Evolutionary conservation across 2,329 filamentous ascomycete species (phyloP).

Genomic region (Colletotrichum viniferum): DNA sequence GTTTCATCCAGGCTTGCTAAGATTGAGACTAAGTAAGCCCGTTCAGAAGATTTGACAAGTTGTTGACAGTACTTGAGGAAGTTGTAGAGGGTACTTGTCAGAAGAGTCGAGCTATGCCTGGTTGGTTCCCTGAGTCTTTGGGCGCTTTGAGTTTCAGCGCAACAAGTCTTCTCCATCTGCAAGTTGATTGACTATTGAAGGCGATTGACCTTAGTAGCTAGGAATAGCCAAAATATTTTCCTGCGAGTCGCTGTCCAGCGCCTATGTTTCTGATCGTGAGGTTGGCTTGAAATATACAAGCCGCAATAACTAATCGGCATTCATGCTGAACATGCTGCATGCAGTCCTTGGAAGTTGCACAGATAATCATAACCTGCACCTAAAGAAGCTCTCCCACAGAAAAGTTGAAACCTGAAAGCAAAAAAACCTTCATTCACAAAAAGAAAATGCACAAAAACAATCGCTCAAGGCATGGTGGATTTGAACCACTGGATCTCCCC

Average conservation of each 20-base stretch:
- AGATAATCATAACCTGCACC: neutral
- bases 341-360: neutral
- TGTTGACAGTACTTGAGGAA: neutral
- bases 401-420: neutral
- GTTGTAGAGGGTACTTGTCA: neutral
- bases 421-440: neutral
- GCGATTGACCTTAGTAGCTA: neutral
- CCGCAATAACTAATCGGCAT: neutral
- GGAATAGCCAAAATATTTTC: neutral
- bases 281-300: neutral
- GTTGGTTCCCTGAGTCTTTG: neutral
- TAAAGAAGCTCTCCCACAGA: neutral
- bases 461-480: fast-evolving
- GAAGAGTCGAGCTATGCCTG: too few relatives aligned
- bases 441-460: neutral
- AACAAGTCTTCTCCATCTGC: neutral
- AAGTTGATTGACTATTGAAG: neutral
- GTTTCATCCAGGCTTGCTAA: neutral
- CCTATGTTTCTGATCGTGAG: neutral
- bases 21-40: neutral
- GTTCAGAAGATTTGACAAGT: neutral
- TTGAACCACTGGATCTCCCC: conserved; percentile 2
- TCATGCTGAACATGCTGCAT: neutral
- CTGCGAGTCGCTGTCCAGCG: neutral
- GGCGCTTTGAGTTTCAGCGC: neutral